phyloP scores from a whole-genome alignment of 208 protist species.

The Wallacemonas sp. region DNA sequence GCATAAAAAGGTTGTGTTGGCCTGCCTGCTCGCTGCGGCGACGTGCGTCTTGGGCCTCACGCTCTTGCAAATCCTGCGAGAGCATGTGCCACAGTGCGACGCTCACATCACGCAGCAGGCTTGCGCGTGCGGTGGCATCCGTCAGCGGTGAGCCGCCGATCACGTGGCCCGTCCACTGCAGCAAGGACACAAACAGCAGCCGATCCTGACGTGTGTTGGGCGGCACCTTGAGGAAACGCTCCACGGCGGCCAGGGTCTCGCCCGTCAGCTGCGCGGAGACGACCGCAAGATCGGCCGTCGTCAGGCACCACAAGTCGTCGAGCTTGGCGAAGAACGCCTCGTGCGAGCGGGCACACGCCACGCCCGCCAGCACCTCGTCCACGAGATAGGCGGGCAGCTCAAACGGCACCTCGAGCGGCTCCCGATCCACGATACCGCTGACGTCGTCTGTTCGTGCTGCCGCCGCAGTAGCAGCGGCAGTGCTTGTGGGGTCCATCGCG shows the following conservation, averaged over 20 bases:
- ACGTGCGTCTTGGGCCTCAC: neutral
- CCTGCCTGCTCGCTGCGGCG: neutral
- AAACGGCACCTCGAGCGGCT: slow-evolving; percentile 30
- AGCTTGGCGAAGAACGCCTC: slow-evolving; percentile 65
- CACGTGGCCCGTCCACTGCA: slow-evolving; percentile 68
- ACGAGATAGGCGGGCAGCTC: slow-evolving; percentile 34
- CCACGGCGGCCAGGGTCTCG: slow-evolving; percentile 19
- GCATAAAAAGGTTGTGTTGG: slow-evolving; percentile 7
- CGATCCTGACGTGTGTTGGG: slow-evolving; percentile 69
- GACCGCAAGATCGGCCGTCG: slow-evolving; percentile 41
- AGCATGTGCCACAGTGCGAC: slow-evolving; percentile 45
- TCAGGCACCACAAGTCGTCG: slow-evolving; percentile 73
- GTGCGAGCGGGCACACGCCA: slow-evolving; percentile 46
- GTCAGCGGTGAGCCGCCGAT: slow-evolving; percentile 32
- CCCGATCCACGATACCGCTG: slow-evolving; percentile 38
- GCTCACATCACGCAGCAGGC: slow-evolving; percentile 36
- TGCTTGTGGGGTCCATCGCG: no score
- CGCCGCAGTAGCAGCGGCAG: no score
- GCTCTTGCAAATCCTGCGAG: slow-evolving; percentile 21
- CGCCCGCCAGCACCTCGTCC: slow-evolving; percentile 30
- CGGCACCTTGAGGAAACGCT: slow-evolving; percentile 50
- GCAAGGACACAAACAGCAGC: slow-evolving; percentile 60
- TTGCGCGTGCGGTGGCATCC: slow-evolving; percentile 20
- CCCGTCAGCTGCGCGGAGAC: slow-evolving; percentile 28
- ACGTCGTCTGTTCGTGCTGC: slow-evolving; percentile 21